Conservation (phyloP, 2,329 filamentous ascomycete species). For the Cordyceps fumosorosea region DNA sequence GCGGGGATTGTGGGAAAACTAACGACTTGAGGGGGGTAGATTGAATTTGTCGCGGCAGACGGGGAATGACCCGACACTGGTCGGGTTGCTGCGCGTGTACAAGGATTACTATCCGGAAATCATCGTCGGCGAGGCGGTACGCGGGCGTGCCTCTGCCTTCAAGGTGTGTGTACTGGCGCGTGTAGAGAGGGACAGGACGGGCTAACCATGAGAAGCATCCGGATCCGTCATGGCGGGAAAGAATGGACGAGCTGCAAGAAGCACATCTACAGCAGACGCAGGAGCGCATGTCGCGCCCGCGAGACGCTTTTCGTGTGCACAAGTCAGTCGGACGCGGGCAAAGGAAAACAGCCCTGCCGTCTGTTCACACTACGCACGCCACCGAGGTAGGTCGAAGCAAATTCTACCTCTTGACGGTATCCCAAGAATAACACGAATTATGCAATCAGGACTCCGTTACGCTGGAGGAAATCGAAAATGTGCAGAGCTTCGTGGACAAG, state of each 20-base stretch:
- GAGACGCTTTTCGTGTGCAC: slow-evolving; percentile 56
- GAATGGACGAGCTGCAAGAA: slow-evolving; percentile 61
- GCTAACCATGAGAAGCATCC: slow-evolving; percentile 49
- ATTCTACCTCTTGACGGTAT: background rate
- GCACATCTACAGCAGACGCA: slow-evolving; percentile 43
- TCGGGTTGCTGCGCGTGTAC: slow-evolving; percentile 72
- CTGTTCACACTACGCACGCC: slow-evolving; percentile 67
- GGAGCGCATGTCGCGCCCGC: slow-evolving; percentile 28
- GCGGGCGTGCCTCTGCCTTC: slow-evolving; percentile 55
- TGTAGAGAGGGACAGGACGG: background rate
- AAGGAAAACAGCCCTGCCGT: slow-evolving; percentile 46
- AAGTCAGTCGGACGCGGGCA: slow-evolving; percentile 31
- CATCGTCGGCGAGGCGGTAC: slow-evolving; percentile 63
- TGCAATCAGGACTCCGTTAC: slow-evolving; percentile 50
- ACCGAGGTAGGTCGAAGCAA: slow-evolving; percentile 46
- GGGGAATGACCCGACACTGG: slow-evolving; percentile 66
- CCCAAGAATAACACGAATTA: slow-evolving; percentile 6
- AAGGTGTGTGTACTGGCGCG: slow-evolving; percentile 35
- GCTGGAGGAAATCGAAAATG: slow-evolving; percentile 71
- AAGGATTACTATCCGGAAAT: slow-evolving; percentile 91
- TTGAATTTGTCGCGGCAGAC: slow-evolving; percentile 52
- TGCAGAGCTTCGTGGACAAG: slow-evolving; percentile 61
- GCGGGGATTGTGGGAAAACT: background rate
- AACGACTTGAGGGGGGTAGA: slow-evolving; percentile 26
- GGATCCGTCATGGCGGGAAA: slow-evolving; percentile 67